phyloP scores from a whole-genome alignment of 2,329 filamentous ascomycete genomes.

The Fusarium subglutinans region DNA sequence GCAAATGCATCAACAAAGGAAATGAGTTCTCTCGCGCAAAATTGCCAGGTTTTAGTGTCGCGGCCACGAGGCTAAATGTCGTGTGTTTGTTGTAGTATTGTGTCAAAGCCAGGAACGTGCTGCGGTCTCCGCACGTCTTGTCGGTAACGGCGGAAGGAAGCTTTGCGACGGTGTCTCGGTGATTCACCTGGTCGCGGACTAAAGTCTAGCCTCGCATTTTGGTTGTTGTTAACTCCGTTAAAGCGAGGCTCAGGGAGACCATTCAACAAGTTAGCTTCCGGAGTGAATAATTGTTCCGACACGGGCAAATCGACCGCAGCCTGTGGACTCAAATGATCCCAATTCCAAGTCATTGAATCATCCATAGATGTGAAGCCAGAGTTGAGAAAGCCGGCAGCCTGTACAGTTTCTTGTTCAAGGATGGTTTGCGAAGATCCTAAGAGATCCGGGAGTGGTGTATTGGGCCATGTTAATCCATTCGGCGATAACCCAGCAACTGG shows the following conservation, averaged over 20 bases:
- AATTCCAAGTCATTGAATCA: neutral
- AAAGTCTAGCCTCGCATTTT: neutral
- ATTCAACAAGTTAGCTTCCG: neutral
- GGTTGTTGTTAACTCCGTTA: neutral
- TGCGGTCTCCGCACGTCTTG: neutral
- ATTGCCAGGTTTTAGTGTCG: slow-evolving; percentile 9
- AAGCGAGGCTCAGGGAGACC: neutral
- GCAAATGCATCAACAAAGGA: slow-evolving; percentile 4
- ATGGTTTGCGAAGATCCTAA: neutral
- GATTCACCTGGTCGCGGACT: neutral
- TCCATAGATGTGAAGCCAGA: neutral
- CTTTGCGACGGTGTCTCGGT: neutral
- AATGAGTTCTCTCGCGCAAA: slow-evolving; percentile 10
- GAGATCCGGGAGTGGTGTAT: neutral
- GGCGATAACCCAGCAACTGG: neutral
- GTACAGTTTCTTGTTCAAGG: neutral
- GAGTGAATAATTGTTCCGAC: neutral
- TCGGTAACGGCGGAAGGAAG: neutral
- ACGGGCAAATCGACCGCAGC: neutral
- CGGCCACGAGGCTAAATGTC: slow-evolving; percentile 12
- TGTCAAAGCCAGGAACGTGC: neutral
- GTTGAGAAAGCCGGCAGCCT: neutral
- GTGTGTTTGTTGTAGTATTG: neutral
- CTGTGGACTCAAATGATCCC: neutral
- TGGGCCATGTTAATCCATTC: neutral